Conservation (phyloP, 2,329 filamentous ascomycete species). For the Ascochyta koolunga region DNA sequence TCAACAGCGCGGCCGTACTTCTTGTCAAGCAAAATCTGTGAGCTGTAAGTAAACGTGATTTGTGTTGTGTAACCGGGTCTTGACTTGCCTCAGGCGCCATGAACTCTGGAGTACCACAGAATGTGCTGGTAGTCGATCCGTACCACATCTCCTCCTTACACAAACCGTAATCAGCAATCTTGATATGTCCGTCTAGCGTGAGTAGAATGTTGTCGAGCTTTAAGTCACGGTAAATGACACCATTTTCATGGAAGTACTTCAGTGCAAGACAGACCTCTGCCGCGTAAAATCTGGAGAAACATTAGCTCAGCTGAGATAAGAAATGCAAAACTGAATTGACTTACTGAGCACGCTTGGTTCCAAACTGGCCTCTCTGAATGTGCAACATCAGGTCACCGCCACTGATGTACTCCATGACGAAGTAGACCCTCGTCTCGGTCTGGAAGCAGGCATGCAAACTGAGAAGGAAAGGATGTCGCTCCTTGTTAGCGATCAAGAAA, state of each 20-base stretch:
- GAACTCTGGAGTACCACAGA: conserved; percentile 99
- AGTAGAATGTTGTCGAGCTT: conserved; percentile 90
- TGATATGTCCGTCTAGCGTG: conserved; percentile 95
- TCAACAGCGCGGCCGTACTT: conserved; percentile 97
- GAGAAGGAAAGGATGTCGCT: conserved; percentile 92
- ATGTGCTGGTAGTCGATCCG: conserved; percentile 93
- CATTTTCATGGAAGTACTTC: conserved; percentile 99
- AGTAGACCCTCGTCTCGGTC: conserved; percentile 97
- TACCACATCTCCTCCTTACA: conserved; percentile 99
- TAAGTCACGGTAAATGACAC: conserved; percentile 90
- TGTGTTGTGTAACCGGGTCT: background rate
- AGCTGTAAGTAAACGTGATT: conserved; percentile 4
- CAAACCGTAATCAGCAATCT: conserved; percentile 97
- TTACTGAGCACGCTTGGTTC: conserved; percentile 92
- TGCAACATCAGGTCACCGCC: conserved; percentile 99
- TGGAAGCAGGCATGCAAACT: conserved; percentile 98
- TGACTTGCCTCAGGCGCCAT: conserved; percentile 91
- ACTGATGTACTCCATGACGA: conserved; percentile 99
- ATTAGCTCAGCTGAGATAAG: conserved; percentile 19
- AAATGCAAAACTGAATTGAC: conserved; percentile 43
- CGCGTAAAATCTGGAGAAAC: conserved; percentile 77
- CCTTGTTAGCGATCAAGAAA: conserved; percentile 95
- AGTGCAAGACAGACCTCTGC: conserved; percentile 95
- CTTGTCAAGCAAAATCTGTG: conserved; percentile 91
- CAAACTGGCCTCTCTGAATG: conserved; percentile 96